Conservation (phyloP, 805 yeast species). For the Scheffersomyces spartinae region DNA sequence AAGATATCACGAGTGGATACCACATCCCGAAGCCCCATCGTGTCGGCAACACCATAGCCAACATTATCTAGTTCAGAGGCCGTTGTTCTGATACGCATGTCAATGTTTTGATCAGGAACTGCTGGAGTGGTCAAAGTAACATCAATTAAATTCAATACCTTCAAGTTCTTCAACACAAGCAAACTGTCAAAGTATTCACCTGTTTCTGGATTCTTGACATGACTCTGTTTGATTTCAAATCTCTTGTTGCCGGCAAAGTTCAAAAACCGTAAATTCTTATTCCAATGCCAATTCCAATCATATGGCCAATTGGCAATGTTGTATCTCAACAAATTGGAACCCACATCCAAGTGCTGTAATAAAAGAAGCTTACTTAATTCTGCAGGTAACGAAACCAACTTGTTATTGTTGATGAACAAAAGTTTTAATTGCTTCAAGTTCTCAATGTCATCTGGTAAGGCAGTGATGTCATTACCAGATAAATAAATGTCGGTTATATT, state of each 20-base stretch:
- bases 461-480: conserved; percentile 72
- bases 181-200: conserved; percentile 61
- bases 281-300: conserved; percentile 97
- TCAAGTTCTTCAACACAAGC: conserved; percentile 49
- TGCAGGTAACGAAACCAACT: conserved; percentile 77
- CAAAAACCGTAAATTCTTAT: conserved; percentile 60
- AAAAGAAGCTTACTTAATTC: conserved; percentile 62
- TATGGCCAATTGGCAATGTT: conserved; percentile 90
- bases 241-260: conserved; percentile 90
- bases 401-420: conserved; percentile 71
- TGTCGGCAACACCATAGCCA: conserved; percentile 88
- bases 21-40: conserved; percentile 54
- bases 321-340: conserved; percentile 81
- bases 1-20: conserved; percentile 78
- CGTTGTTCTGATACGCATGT: conserved; percentile 81
- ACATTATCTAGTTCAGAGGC: conserved; percentile 66
- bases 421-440: conserved; percentile 44
- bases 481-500: conserved; percentile 55
- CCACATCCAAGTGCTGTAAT: conserved; percentile 72
- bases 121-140: conserved; percentile 82
- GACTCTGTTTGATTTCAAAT: conserved; percentile 70
- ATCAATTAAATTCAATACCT: conserved; percentile 82
- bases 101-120: conserved; percentile 79
- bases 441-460: conserved; percentile 80
- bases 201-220: conserved; percentile 41